Conservation (phyloP, 2,329 filamentous ascomycete species). For the Colletotrichum limetticola region DNA sequence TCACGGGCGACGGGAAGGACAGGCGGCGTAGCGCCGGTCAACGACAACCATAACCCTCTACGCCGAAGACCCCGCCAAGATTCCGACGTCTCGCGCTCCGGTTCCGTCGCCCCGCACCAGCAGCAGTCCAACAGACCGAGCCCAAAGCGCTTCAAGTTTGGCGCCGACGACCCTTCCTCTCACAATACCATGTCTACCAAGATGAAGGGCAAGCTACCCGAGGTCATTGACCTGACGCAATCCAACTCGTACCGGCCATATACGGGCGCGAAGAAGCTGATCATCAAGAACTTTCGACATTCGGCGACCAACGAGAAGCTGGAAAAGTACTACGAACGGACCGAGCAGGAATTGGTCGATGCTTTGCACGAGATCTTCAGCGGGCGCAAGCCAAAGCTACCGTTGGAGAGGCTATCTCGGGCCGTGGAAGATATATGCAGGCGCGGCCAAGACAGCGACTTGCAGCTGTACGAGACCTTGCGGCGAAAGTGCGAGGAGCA, state of each 20-base stretch:
- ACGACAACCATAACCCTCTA: slow-evolving; percentile 45
- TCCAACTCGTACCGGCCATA: slow-evolving; percentile 73
- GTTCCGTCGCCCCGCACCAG: slow-evolving; percentile 37
- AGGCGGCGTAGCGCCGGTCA: slow-evolving; percentile 22
- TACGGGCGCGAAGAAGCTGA: slow-evolving; percentile 82
- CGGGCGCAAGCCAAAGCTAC: slow-evolving; percentile 70
- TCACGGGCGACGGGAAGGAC: slow-evolving; percentile 35
- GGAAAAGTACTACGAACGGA: slow-evolving; percentile 81
- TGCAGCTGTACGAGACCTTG: slow-evolving; percentile 70
- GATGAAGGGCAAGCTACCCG: slow-evolving; percentile 53
- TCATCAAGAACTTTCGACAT: slow-evolving; percentile 90
- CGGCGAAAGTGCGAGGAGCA: slow-evolving; percentile 74
- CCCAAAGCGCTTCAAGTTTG: slow-evolving; percentile 35
- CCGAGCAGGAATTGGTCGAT: slow-evolving; percentile 77
- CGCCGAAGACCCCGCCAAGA: slow-evolving; percentile 51
- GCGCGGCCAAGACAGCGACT: slow-evolving; percentile 74
- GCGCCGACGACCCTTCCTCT: slow-evolving; percentile 14
- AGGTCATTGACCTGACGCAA: slow-evolving; percentile 48
- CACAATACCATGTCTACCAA: slow-evolving; percentile 40
- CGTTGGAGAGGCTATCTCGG: slow-evolving; percentile 90
- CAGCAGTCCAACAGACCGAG: slow-evolving; percentile 30
- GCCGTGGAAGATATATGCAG: slow-evolving; percentile 93
- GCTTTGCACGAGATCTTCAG: slow-evolving; percentile 81
- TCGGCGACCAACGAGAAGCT: slow-evolving; percentile 69
- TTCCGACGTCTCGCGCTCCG: slow-evolving; percentile 44